Evolutionary conservation across 2,329 filamentous ascomycete genomes (phyloP).

Genomic region (Annulohypoxylon truncatum): DNA sequence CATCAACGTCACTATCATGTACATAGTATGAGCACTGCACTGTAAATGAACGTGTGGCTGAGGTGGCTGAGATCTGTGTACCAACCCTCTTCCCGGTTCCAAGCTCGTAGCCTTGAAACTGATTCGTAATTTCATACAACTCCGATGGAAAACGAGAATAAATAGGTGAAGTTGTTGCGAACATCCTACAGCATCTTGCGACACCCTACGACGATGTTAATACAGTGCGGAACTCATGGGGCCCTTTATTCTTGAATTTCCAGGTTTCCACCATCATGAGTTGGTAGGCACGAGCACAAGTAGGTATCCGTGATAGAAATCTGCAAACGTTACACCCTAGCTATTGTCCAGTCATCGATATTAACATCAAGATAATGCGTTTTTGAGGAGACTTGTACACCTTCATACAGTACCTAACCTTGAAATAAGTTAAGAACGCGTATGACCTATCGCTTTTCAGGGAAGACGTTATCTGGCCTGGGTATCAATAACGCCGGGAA

Average conservation of each 20-base stretch:
- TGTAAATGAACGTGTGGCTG: not conserved
- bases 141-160: not conserved
- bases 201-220: not conserved
- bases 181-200: too few species aligned
- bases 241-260: not conserved
- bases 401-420: too few species aligned
- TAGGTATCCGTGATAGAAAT: not conserved
- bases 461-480: constrained; percentile 5
- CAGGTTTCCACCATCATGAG: not conserved
- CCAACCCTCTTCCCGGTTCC: not conserved
- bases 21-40: too few species aligned
- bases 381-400: not conserved
- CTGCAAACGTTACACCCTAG: not conserved
- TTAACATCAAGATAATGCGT: not conserved
- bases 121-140: not conserved
- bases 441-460: not conserved
- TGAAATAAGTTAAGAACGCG: not conserved
- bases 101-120: not conserved
- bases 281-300: not conserved
- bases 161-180: not conserved
- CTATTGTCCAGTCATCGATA: not conserved
- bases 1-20: too few species aligned
- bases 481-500: constrained; percentile 16
- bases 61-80: not conserved
- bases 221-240: not conserved